phyloP scores from a whole-genome alignment of 1,284 basidiomycete genomes.

The Ceratobasidium sp. region DNA sequence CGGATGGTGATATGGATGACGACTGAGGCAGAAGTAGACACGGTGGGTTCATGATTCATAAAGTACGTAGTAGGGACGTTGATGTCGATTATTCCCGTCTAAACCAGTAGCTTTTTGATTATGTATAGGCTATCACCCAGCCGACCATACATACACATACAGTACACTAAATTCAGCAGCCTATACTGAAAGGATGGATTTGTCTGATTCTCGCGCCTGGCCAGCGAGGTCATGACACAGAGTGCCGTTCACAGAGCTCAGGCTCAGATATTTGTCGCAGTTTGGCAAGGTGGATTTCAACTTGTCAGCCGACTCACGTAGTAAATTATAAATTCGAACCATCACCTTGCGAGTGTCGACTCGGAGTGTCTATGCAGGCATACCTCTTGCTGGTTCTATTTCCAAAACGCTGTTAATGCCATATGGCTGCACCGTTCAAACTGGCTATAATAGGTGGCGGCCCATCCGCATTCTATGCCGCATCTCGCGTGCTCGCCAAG shows the following conservation, averaged over 20 bases:
- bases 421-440: conserved; percentile 59
- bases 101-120: background rate
- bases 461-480: conserved; percentile 96
- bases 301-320: background rate
- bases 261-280: background rate
- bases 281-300: background rate
- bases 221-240: background rate
- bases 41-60: background rate
- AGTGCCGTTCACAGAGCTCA: background rate
- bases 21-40: conserved; percentile 7
- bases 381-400: background rate
- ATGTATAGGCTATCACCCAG: too few species aligned
- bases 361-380: background rate
- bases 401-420: background rate
- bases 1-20: conserved; percentile 10
- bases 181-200: too few species aligned
- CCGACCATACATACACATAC: too few species aligned
- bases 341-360: background rate
- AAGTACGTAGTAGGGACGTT: background rate
- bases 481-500: conserved; percentile 80
- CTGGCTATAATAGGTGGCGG: conserved; percentile 90
- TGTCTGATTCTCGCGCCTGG: background rate
- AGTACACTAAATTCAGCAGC: too few species aligned
- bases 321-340: conserved; percentile 15
- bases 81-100: background rate